These are phyloP conservation scores for Blastomyces emzantsi DNA, from an alignment of 2,329 filamentous ascomycete genomes.

Conservation along the genomic window DNA sequence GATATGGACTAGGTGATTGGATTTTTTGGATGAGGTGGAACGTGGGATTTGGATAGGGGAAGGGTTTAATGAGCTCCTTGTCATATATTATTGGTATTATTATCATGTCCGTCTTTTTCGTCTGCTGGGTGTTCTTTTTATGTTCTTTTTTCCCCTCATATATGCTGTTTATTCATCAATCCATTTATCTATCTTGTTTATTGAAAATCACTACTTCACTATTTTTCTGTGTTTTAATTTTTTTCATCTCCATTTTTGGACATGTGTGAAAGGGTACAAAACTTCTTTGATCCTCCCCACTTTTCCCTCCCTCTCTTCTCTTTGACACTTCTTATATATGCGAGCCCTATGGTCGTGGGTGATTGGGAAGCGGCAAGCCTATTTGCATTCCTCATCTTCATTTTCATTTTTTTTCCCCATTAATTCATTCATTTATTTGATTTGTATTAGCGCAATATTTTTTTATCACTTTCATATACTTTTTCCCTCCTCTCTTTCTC, in stretches of 20 bases:
- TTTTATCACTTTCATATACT: background rate
- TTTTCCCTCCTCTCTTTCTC: background rate
- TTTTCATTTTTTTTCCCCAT: constrained; percentile 11
- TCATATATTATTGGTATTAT: background rate
- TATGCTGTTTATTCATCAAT: background rate
- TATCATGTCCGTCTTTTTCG: background rate
- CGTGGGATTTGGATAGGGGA: background rate
- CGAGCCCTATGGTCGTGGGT: constrained; percentile 1
- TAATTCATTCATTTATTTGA: background rate
- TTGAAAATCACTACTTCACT: background rate
- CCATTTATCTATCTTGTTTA: background rate
- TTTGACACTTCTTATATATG: constrained; percentile 17
- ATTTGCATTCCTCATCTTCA: constrained; percentile 1
- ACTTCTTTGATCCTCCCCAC: constrained; percentile 1
- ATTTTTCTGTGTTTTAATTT: background rate
- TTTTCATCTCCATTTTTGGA: background rate
- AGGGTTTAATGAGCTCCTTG: too few species aligned
- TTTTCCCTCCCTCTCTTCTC: constrained; percentile 11
- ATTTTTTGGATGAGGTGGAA: background rate
- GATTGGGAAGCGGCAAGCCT: background rate
- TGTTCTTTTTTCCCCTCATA: background rate
- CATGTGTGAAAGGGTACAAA: background rate
- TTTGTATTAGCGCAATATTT: background rate
- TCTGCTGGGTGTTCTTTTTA: background rate
- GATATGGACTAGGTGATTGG: background rate